These are phyloP conservation scores for Pleurotus platypus DNA, from an alignment of 768 basidiomycete genomes.

Conservation along the genomic window DNA sequence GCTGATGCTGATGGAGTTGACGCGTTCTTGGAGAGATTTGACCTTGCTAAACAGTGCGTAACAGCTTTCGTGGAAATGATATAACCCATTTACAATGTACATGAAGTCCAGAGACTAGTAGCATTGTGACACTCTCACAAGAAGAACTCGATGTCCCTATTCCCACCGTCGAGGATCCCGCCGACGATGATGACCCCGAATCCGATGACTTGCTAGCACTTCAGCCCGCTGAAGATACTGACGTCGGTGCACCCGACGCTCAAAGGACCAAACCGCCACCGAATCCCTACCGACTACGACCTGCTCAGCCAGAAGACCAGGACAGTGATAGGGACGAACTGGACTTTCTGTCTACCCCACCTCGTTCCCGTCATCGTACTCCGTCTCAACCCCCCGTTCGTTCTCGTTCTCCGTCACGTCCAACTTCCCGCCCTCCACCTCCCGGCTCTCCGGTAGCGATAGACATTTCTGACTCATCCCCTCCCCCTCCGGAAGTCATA, in stretches of 20 bases:
- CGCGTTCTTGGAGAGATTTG: constrained; percentile 53
- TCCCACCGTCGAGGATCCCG: neutral
- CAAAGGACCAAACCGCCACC: neutral
- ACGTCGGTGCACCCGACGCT: neutral
- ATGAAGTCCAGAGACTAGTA: constrained; percentile 36
- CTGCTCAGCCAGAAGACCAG: neutral
- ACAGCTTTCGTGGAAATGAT: constrained; percentile 9
- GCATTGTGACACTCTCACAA: constrained; percentile 32
- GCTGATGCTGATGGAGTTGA: constrained; percentile 36
- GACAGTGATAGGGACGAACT: constrained; percentile 3
- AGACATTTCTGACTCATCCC: constrained; percentile 6
- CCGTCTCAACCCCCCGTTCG: constrained; percentile 11
- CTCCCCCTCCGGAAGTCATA: neutral
- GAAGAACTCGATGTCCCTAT: constrained; percentile 17
- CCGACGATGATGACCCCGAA: constrained; percentile 10
- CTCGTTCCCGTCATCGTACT: constrained; percentile 12
- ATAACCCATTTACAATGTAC: constrained; percentile 10
- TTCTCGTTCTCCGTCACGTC: constrained; percentile 10
- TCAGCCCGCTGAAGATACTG: neutral
- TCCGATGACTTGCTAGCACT: constrained; percentile 14
- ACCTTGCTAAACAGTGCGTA: constrained; percentile 51
- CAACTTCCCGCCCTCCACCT: constrained; percentile 9
- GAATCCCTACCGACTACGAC: constrained; percentile 2
- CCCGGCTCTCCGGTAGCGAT: constrained; percentile 8
- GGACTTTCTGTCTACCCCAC: constrained; percentile 7